Evolutionary conservation across 129 eudicot genomes (phyloP), one percentile per base, ranked within the genome.

Genomic region (Chrysanthemum lavandulifolium): DNA sequence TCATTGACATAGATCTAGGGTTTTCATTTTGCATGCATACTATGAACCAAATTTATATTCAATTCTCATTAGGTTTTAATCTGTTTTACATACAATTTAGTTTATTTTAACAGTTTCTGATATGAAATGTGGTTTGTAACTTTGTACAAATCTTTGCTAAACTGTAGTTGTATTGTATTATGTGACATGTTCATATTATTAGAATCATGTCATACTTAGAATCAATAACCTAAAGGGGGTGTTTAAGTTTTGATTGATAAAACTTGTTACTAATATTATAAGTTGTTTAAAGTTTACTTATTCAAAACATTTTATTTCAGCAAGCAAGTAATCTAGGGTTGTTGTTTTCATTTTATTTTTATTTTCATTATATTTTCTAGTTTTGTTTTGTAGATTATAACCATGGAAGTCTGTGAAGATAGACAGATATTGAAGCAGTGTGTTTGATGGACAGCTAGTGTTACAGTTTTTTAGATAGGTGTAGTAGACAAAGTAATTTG

Each of bases 1-100:
- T 78, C 66, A 78, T 78, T 70, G 72, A 62, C 25, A 78, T 62
- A 14, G 11, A 70, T 69, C 76, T 78, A 78, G 81, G 81, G 81
- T 78, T 69, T 77, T 40, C 56, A 69, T 19, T 49, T 61, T 70
- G 64, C 81, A 77, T 77, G 81, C 76, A 71, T 33, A 59, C 55
- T 49, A 51, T 2, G 2, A 47, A 47, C 1, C 13, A 61, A 51
- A 21, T 33, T 61, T 60, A 69, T n/a, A 18, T 52, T 36, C 10
- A 69, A 58, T 25, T 62, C 51, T 65, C 5, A 61, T 43, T 19
- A 19, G 11, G 65, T 51, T 52, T 43, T 53, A 27, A 67, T 76
- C 49, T 10, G 10, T 40, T 53, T 61, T 36, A 14, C 47, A 40
- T 40, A 43, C 53, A 65, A 12, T 2, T 15, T 64, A 27, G 31